Conservation (phyloP, 2,329 filamentous ascomycete species). For the Cordyceps cicadae region DNA sequence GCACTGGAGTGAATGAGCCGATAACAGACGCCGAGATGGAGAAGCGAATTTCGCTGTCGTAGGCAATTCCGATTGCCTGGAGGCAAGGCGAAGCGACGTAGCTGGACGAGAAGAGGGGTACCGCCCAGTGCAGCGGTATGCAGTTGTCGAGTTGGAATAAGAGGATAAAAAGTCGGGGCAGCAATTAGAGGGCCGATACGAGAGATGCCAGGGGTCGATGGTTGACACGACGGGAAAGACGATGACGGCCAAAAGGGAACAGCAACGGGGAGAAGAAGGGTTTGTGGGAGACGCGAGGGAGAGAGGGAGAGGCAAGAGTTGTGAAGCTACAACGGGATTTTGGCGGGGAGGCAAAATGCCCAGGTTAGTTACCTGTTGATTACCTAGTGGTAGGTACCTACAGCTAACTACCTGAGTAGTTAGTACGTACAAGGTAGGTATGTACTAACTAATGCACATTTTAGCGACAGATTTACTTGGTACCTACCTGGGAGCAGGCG, state of each 20-base stretch:
- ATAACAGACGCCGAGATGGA: background rate
- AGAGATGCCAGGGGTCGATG: background rate
- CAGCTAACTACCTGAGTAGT: too few species aligned
- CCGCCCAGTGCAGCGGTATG: background rate
- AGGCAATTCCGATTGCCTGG: background rate
- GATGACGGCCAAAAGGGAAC: background rate
- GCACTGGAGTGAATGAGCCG: background rate
- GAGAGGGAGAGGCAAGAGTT: background rate
- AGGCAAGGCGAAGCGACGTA: background rate
- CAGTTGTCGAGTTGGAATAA: background rate
- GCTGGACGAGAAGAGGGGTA: slow-evolving; percentile 5
- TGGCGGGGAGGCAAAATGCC: background rate
- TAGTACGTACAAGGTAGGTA: too few species aligned
- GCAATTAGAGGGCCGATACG: background rate
- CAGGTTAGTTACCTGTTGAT: background rate
- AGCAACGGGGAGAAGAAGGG: background rate
- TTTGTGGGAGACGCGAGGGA: background rate
- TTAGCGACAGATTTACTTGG: background rate
- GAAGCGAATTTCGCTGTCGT: background rate
- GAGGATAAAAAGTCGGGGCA: background rate
- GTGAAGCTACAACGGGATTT: slow-evolving; percentile 9
- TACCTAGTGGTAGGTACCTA: too few species aligned
- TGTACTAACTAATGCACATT: too few species aligned
- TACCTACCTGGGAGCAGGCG: too few species aligned
- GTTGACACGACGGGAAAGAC: background rate